Conservation (phyloP, 2,329 filamentous ascomycete species). For the Aspergillus alliaceus region DNA sequence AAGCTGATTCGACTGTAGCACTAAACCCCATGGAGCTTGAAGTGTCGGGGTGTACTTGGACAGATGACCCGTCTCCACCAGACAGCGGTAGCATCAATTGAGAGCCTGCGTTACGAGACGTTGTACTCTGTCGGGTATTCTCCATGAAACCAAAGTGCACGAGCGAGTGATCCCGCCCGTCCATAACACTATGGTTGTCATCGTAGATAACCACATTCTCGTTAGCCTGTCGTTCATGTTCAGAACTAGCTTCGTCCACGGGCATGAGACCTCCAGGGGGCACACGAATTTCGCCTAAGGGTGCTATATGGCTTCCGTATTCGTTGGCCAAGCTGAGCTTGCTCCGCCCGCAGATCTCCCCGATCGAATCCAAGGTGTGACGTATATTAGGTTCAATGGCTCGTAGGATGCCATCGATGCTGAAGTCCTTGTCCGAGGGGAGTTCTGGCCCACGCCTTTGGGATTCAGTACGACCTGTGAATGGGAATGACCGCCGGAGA, state of each 20-base stretch:
- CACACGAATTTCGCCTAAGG: conserved; percentile 57
- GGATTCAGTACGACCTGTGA: conserved; percentile 21
- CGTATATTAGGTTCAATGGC: conserved; percentile 61
- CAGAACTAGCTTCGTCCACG: conserved; percentile 45
- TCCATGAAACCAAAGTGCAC: conserved; percentile 41
- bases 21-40: conserved; percentile 11
- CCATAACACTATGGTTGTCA: conserved; percentile 39
- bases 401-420: conserved; percentile 56
- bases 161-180: conserved; percentile 36
- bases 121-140: conserved; percentile 24
- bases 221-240: conserved; percentile 35
- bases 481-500: conserved; percentile 32
- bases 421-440: conserved; percentile 54
- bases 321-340: conserved; percentile 62
- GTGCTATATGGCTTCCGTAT: conserved; percentile 62
- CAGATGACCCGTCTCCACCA: conserved; percentile 16
- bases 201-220: conserved; percentile 39
- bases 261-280: conserved; percentile 36
- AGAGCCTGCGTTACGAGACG: conserved; percentile 16
- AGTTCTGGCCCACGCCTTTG: conserved; percentile 31
- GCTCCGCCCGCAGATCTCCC: conserved; percentile 63
- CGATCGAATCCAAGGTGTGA: conserved; percentile 60
- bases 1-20: not conserved
- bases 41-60: conserved; percentile 14
- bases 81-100: conserved; percentile 16